Base-by-base conservation (phyloP, 2,329 filamentous ascomycete species). In the Calonectria honghensis region DNA sequence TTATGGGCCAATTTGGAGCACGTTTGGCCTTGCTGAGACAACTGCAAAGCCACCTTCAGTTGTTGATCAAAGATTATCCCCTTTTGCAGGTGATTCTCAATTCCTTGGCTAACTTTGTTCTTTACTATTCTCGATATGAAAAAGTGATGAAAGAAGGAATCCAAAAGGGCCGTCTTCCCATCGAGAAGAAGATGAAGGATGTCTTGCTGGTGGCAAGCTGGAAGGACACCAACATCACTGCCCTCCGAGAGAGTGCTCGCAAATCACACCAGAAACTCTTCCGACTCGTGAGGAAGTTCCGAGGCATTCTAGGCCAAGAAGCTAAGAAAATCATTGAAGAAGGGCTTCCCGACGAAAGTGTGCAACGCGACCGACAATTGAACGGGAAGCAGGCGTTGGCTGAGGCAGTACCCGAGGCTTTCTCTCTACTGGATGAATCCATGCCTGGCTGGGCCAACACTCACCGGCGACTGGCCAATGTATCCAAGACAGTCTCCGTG, bases 141-240 rank as follows among this genome's bases (percentile, higher is more conserved):
- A 88, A 89, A 72, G 86, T 90, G 6, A 91, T 96, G 10, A 86
- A 89, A 16, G 93, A 95, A 75, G 86, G 89, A 1, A 89, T 98
- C 45, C 86, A 87, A 27, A 91, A 91, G 57, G 94, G 93, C n/a
- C 92, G 95, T 70, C 87, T 89, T 9, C 89, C 90, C 0, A 89
- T 98, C n/a, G 96, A 98, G 83, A 98, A 96, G 85, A 93, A 95
- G 72, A 95, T 98, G 90, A 96, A 94, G 83, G 95, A 98, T 79
- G 93, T 98, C n/a, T 90, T 99, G 20, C 92, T 98, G 68, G 88
- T 99, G 79, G 96, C 96, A 10, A 98, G 96, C 84, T 99, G 97
- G 97, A 98, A 98, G 84, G 97, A 99, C 79, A 98, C 95, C 29
- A 99, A 98, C 81, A 97, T 99, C 75, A 93, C 94, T 63, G 95